phyloP scores from a whole-genome alignment of 768 basidiomycete species.

The Mycena crocata region DNA sequence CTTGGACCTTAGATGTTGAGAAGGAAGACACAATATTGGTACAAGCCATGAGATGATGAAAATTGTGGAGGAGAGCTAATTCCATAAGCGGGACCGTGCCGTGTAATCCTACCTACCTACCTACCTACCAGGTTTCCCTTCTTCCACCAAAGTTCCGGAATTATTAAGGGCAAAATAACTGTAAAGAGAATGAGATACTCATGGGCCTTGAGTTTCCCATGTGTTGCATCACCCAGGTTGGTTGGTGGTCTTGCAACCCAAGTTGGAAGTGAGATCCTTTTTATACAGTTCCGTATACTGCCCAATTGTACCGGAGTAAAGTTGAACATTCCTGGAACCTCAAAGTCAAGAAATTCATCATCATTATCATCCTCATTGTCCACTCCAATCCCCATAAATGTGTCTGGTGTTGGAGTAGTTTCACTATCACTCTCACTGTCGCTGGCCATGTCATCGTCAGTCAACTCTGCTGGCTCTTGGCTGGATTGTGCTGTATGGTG shows the following conservation, averaged over 20 bases:
- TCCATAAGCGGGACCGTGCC: too few relatives aligned
- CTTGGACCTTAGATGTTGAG: slow-evolving; percentile 34
- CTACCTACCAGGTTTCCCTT: slow-evolving; percentile 6
- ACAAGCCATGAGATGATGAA: slow-evolving; percentile 39
- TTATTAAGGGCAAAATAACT: slow-evolving; percentile 42
- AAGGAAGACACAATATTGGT: slow-evolving; percentile 43
- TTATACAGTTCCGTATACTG: slow-evolving; percentile 4
- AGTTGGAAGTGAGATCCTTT: slow-evolving; percentile 11
- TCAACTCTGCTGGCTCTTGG: not conserved
- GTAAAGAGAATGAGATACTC: slow-evolving; percentile 42
- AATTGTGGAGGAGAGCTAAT: slow-evolving; percentile 34
- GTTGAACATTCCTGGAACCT: slow-evolving; percentile 8
- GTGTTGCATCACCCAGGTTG: slow-evolving; percentile 45
- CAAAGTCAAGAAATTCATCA: not conserved
- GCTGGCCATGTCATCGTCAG: not conserved
- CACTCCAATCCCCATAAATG: not conserved
- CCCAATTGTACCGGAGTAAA: not conserved
- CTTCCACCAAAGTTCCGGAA: slow-evolving; percentile 43
- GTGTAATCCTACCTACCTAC: too few relatives aligned
- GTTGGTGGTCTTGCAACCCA: slow-evolving; percentile 41
- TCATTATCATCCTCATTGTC: slow-evolving; percentile 1
- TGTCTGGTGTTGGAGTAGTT: slow-evolving; percentile 1
- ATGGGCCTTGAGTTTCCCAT: slow-evolving; percentile 50
- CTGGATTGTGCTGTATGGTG: not conserved
- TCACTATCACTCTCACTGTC: not conserved